Evolutionary conservation across 306 rosid species (phyloP).

Genomic region (Sophora flavescens): DNA sequence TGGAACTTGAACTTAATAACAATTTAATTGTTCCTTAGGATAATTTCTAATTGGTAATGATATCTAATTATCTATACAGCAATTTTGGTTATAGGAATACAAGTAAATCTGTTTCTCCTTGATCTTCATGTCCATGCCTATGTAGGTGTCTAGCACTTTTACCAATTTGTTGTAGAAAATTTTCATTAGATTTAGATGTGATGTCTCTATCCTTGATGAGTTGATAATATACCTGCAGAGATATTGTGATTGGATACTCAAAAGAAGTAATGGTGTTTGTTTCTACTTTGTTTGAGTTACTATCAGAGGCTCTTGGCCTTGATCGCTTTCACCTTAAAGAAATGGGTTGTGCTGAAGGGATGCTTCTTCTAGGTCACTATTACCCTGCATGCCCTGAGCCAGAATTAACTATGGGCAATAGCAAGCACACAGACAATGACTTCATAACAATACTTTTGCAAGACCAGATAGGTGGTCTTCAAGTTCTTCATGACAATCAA

Average conservation of each 20-base stretch:
- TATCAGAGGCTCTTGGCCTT: slow-evolving; percentile 53
- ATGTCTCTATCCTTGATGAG: slow-evolving; percentile 15
- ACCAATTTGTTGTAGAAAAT: not conserved
- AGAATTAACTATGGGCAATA: slow-evolving; percentile 51
- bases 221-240: slow-evolving; percentile 43
- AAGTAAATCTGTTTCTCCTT: not conserved
- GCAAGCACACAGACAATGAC: slow-evolving; percentile 50
- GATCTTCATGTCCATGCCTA: not conserved
- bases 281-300: slow-evolving; percentile 41
- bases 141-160: not conserved
- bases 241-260: slow-evolving; percentile 48
- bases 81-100: slow-evolving; percentile 7
- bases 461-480: slow-evolving; percentile 61
- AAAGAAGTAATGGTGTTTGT: slow-evolving; percentile 44
- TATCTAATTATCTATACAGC: not conserved
- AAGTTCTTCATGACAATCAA: slow-evolving; percentile 49
- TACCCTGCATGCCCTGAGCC: slow-evolving; percentile 61
- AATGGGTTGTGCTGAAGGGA: slow-evolving; percentile 46
- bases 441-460: slow-evolving; percentile 56
- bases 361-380: slow-evolving; percentile 46
- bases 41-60: not conserved
- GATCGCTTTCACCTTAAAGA: slow-evolving; percentile 41
- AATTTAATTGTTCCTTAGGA: not conserved
- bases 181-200: not conserved
- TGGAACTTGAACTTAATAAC: not conserved